Conservation (phyloP, 2,329 filamentous ascomycete species). For the Akanthomyces muscarius region DNA sequence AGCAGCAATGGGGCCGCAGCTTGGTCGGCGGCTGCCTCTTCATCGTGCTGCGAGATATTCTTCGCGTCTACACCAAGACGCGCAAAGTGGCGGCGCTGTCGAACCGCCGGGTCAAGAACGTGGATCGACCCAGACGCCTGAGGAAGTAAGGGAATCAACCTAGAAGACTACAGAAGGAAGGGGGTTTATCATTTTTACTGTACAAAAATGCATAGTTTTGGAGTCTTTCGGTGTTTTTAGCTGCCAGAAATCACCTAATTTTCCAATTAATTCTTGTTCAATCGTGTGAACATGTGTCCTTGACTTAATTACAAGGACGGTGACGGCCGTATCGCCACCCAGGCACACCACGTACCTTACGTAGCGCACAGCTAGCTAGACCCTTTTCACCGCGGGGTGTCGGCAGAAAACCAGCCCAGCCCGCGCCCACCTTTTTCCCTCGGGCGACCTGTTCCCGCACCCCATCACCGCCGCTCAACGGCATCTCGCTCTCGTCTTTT, state of each 20-base stretch:
- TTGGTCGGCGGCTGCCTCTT: constrained; percentile 85
- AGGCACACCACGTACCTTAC: not conserved
- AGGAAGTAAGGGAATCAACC: constrained; percentile 23
- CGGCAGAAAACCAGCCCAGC: constrained; percentile 4
- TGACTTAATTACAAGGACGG: too few relatives aligned
- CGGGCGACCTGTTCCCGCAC: not conserved
- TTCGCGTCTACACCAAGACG: constrained; percentile 61
- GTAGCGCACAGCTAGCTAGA: not conserved
- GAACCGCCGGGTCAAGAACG: constrained; percentile 52
- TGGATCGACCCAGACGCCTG: constrained; percentile 43
- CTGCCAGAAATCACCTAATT: not conserved
- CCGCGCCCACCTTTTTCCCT: not conserved
- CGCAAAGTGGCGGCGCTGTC: constrained; percentile 54
- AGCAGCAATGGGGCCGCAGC: constrained; percentile 84
- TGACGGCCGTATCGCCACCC: too few relatives aligned
- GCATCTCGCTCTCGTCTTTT: too few relatives aligned
- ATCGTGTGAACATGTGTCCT: too few relatives aligned
- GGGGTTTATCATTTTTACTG: not conserved
- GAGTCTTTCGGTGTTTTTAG: not conserved
- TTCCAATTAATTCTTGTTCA: not conserved
- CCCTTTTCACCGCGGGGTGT: not conserved
- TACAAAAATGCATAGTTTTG: not conserved
- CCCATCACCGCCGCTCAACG: not conserved
- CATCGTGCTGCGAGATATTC: constrained; percentile 71
- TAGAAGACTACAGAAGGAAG: constrained; percentile 36